Base-by-base conservation (phyloP, 2,329 filamentous ascomycete genomes). In the Fusarium siculi region DNA sequence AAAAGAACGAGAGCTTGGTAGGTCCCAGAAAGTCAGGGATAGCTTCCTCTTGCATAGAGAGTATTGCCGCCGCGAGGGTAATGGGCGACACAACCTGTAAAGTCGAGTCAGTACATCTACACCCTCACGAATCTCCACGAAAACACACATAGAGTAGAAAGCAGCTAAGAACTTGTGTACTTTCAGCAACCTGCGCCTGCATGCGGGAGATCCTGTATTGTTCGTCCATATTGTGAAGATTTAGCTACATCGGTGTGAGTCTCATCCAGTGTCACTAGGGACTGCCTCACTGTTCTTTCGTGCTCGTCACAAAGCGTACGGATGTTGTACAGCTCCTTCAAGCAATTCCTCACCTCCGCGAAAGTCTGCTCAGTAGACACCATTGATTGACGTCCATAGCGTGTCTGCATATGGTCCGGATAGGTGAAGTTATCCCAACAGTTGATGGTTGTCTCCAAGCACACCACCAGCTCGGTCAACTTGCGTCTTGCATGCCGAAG, bases 1-100 rank as follows among this genome's bases (percentile, higher is more conserved):
- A 3, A 7, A 63, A 21, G 8, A 73, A 73, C 0, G 70, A 73
- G 1, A 37, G 10, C 4, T 56, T 49, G 9, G 32, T 70, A 2
- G 61, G 66, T 0, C 54, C 57, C 1, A 73, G 5, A 2, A 66
- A 30, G 3, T 28, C 11, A 3, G 61, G 70, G 4, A 73, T 73
- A 0, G 66, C 70, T 7, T 60, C 57, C 30, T 67, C 69, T 2
- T 73, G 57, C 69, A 73, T 73, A 1, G 70, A 73, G 2, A 73
- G 42, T 23, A 70, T 68, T 2, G 56, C 23, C 0, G 69, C 61
- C 25, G 69, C 58, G 1, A 73, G 34, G 0, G 49, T 59, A 4
- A 39, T 32, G 0, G 69, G 70, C 0, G 49, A 63, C 3, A 70
- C 10, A 1, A 61, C 6, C 69, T 73, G 6, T 3, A 1, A 9